Evolutionary conservation across 768 basidiomycete genomes (phyloP).

Genomic region (Hygrocybe punicea): DNA sequence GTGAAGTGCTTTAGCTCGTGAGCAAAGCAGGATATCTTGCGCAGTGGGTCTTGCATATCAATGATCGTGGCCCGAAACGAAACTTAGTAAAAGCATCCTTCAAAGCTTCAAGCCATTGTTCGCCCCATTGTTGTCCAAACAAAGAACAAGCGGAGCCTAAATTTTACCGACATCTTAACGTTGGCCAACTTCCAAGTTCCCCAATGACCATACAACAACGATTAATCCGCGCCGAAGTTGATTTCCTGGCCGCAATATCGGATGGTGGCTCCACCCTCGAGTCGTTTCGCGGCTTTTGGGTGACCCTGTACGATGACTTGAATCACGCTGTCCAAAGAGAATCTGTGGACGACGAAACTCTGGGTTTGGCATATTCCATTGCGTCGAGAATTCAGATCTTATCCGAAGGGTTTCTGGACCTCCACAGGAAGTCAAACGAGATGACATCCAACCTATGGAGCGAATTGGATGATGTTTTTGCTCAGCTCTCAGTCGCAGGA

Average conservation of each 20-base stretch:
- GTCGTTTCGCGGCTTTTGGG: too few relatives aligned
- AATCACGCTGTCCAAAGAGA: conserved; percentile 6
- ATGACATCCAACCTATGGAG: not conserved
- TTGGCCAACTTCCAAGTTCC: too few relatives aligned
- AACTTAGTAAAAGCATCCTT: too few relatives aligned
- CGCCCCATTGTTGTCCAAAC: too few relatives aligned
- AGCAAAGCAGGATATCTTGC: not conserved
- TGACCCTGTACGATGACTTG: conserved; percentile 8
- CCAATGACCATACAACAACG: too few relatives aligned
- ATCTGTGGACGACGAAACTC: conserved; percentile 11
- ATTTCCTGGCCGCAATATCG: too few relatives aligned
- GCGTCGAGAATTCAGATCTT: conserved; percentile 15
- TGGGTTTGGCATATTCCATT: conserved; percentile 7
- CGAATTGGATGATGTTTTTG: conserved; percentile 16
- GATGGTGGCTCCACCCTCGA: too few relatives aligned
- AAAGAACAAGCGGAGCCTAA: too few relatives aligned
- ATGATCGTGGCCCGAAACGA: not conserved
- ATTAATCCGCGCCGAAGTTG: too few relatives aligned
- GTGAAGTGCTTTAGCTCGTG: not conserved
- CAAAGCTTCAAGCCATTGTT: too few relatives aligned
- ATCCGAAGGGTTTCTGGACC: conserved; percentile 10
- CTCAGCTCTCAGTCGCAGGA: conserved; percentile 1
- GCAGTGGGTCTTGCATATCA: not conserved
- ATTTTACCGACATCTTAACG: too few relatives aligned
- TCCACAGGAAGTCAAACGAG: not conserved